Evolutionary conservation across 306 rosid species (phyloP).

Genomic region (Prunus fruticosa): DNA sequence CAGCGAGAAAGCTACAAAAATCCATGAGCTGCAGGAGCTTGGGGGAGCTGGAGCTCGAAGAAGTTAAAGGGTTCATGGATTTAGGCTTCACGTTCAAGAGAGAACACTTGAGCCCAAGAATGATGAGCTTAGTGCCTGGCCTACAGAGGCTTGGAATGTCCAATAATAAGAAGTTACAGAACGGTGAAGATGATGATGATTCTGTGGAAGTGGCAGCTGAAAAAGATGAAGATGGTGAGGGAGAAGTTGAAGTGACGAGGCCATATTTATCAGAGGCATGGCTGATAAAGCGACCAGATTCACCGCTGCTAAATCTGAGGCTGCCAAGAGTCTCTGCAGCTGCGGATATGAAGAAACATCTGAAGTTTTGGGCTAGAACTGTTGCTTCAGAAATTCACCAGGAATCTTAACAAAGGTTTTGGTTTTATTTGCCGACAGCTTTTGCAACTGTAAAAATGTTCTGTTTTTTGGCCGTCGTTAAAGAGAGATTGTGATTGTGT

Average conservation of each 20-base stretch:
- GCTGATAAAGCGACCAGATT: conserved; percentile 67
- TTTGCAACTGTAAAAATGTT: background rate
- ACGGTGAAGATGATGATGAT: background rate
- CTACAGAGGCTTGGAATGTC: conserved; percentile 48
- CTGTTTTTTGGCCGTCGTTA: background rate
- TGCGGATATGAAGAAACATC: conserved; percentile 69
- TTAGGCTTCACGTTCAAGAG: conserved; percentile 68
- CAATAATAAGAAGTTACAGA: background rate
- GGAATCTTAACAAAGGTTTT: background rate
- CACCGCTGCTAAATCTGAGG: conserved; percentile 54
- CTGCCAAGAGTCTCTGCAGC: conserved; percentile 50
- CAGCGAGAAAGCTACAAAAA: conserved; percentile 38
- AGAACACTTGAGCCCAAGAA: conserved; percentile 53
- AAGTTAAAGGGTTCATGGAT: conserved; percentile 84
- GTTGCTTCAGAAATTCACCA: conserved; percentile 75
- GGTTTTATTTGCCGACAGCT: background rate
- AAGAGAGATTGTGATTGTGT: background rate
- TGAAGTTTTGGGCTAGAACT: conserved; percentile 66
- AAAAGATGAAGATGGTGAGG: background rate
- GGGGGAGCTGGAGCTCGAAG: conserved; percentile 80
- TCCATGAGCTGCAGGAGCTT: conserved; percentile 61
- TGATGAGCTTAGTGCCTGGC: conserved; percentile 73
- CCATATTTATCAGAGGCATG: conserved; percentile 90
- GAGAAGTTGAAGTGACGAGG: conserved; percentile 36
- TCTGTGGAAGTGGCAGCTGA: conserved; percentile 4